phyloP scores from a whole-genome alignment of 192 early-diverging fungal species.

The Allomyces arbusculus region DNA sequence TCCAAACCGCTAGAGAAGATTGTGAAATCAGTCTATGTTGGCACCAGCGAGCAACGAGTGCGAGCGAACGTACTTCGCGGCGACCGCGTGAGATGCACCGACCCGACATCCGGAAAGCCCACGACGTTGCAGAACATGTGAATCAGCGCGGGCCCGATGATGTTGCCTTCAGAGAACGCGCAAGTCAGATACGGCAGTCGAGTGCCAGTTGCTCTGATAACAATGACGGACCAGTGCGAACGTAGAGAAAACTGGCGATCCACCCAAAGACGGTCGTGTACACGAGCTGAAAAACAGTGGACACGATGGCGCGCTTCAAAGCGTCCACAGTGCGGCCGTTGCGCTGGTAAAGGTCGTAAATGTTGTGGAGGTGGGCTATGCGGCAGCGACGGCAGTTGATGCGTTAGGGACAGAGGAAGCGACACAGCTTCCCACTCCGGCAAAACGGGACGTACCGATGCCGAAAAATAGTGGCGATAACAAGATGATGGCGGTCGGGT shows the following conservation, averaged over 20 bases:
- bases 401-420: not conserved
- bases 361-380: slow-evolving; percentile 50
- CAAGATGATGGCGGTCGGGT: slow-evolving; percentile 20
- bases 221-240: slow-evolving; percentile 23
- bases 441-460: slow-evolving; percentile 25
- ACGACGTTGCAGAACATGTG: slow-evolving; percentile 56
- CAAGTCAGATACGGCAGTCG: not conserved
- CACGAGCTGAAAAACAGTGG: slow-evolving; percentile 33
- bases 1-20: slow-evolving; percentile 1
- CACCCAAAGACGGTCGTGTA: slow-evolving; percentile 67
- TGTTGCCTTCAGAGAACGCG: slow-evolving; percentile 10
- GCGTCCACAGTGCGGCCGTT: slow-evolving; percentile 16
- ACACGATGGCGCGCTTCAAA: slow-evolving; percentile 13
- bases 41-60: slow-evolving; percentile 7
- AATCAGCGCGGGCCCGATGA: slow-evolving; percentile 26
- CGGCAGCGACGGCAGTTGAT: not conserved
- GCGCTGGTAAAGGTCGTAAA: slow-evolving; percentile 25
- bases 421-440: not conserved
- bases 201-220: not conserved
- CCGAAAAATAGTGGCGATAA: slow-evolving; percentile 49
- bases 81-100: slow-evolving; percentile 6
- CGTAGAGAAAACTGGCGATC: slow-evolving; percentile 44
- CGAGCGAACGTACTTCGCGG: slow-evolving; percentile 7
- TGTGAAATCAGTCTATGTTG: slow-evolving; percentile 8
- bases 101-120: slow-evolving; percentile 45